Evolutionary conservation across 2,329 filamentous ascomycete species (phyloP).

Genomic region (Cryoendolithus antarcticus): DNA sequence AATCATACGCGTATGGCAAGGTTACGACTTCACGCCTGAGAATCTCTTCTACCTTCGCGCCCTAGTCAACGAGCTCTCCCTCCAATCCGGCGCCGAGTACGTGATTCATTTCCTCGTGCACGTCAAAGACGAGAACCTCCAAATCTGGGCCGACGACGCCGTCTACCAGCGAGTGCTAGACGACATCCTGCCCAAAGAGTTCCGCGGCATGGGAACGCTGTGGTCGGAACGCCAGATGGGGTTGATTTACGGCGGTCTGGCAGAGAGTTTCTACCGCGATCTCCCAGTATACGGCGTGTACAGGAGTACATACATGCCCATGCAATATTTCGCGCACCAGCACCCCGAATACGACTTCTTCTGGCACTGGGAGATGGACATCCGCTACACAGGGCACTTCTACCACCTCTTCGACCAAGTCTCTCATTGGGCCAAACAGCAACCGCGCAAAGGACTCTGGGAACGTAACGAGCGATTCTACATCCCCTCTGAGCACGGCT

Average conservation of each 20-base stretch:
- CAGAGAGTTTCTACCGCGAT: conserved; percentile 40
- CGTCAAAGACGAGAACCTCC: conserved; percentile 64
- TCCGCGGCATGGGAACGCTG: conserved; percentile 39
- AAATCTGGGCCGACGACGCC: conserved; percentile 68
- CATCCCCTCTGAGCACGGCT: conserved; percentile 56
- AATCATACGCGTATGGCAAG: conserved; percentile 71
- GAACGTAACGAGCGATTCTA: conserved; percentile 68
- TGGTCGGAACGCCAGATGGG: conserved; percentile 44
- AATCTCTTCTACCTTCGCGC: conserved; percentile 74
- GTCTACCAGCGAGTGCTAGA: conserved; percentile 56
- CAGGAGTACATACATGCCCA: conserved; percentile 78
- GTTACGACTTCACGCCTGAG: conserved; percentile 65
- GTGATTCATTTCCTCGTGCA: conserved; percentile 73
- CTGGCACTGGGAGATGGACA: conserved; percentile 95
- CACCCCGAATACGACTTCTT: conserved; percentile 85
- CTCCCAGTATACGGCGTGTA: conserved; percentile 57
- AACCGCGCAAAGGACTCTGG: conserved; percentile 63
- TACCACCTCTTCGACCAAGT: conserved; percentile 65
- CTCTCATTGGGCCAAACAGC: conserved; percentile 51
- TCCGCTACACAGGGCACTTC: conserved; percentile 80
- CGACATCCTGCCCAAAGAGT: conserved; percentile 35
- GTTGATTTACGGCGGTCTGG: conserved; percentile 39
- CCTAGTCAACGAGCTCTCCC: conserved; percentile 63
- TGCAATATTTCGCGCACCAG: conserved; percentile 81
- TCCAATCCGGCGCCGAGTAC: conserved; percentile 72